phyloP scores from a whole-genome alignment of 345 rosid genomes.

The Murraya koenigii region DNA sequence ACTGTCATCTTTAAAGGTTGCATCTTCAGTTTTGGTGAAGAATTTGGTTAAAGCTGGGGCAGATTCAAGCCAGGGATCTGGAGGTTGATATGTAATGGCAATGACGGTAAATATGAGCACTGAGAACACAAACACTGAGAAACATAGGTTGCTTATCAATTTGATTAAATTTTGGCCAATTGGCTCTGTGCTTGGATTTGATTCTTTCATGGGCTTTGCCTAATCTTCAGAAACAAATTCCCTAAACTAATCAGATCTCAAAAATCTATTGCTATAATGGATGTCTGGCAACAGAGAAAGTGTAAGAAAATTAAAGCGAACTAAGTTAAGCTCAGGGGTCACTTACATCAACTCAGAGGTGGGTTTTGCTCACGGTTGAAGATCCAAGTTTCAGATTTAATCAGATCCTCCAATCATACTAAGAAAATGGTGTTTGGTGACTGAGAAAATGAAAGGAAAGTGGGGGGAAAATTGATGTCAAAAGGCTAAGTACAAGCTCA shows the following conservation, averaged over 20 bases:
- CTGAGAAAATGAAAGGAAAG: background rate
- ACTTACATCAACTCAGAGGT: background rate
- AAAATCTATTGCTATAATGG: background rate
- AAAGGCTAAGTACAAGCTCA: background rate
- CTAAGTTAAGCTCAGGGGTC: background rate
- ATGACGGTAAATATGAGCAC: conserved; percentile 77
- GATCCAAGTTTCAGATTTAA: background rate
- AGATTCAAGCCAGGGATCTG: conserved; percentile 95
- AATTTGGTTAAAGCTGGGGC: conserved; percentile 80
- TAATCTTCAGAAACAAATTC: conserved; percentile 1
- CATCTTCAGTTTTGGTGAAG: conserved; percentile 65
- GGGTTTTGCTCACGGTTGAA: background rate
- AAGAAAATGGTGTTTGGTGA: background rate
- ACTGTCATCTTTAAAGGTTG: conserved; percentile 73
- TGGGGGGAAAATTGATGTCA: background rate
- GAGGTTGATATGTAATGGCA: conserved; percentile 93
- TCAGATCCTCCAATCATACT: background rate
- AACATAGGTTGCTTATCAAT: conserved; percentile 81
- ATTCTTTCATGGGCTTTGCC: conserved; percentile 47
- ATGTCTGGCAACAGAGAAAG: background rate
- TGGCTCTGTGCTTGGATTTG: conserved; percentile 60
- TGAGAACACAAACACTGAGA: conserved; percentile 86
- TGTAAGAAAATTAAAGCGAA: background rate
- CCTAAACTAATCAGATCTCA: conserved; percentile 12
- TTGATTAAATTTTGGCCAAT: conserved; percentile 76